phyloP scores from a whole-genome alignment of 208 protist species.

The Leishmania guyanensis region DNA sequence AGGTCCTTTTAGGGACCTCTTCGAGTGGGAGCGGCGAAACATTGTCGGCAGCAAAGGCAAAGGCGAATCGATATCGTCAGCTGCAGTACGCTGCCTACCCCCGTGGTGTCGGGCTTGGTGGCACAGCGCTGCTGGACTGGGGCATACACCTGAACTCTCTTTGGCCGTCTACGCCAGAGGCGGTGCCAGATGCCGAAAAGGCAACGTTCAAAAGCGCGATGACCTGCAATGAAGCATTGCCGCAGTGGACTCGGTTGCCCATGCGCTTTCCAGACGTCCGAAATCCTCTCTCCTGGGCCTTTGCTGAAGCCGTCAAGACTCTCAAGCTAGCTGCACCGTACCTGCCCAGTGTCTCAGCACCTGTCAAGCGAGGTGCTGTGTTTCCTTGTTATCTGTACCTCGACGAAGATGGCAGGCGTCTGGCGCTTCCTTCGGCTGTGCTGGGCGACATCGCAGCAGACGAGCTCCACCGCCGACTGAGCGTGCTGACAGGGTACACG shows the following conservation, averaged over 20 bases:
- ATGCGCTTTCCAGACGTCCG: slow-evolving; percentile 33
- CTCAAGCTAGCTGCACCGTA: slow-evolving; percentile 21
- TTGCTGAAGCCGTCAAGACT: slow-evolving; percentile 47
- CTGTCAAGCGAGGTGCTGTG: slow-evolving; percentile 30
- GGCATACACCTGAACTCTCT: slow-evolving; percentile 44
- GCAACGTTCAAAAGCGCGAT: background rate
- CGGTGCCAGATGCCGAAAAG: background rate
- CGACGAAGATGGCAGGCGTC: slow-evolving; percentile 54
- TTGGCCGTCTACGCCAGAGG: background rate
- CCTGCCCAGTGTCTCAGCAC: slow-evolving; percentile 15
- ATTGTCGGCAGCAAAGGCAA: background rate
- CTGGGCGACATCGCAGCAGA: slow-evolving; percentile 23
- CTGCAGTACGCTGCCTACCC: slow-evolving; percentile 51
- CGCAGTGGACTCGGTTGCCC: slow-evolving; percentile 33
- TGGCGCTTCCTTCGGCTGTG: slow-evolving; percentile 46
- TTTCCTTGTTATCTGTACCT: slow-evolving; percentile 50
- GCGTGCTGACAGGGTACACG: slow-evolving; percentile 26
- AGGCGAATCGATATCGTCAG: slow-evolving; percentile 19
- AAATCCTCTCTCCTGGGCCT: slow-evolving; percentile 73
- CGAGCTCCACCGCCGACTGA: slow-evolving; percentile 21
- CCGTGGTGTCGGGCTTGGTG: slow-evolving; percentile 53
- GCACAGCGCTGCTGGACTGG: slow-evolving; percentile 68
- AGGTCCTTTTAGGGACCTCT: background rate
- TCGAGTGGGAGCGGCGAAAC: background rate
- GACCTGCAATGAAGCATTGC: background rate